Evolutionary conservation across 140 eudicot species (phyloP).

Genomic region (Oenanthe javanica): DNA sequence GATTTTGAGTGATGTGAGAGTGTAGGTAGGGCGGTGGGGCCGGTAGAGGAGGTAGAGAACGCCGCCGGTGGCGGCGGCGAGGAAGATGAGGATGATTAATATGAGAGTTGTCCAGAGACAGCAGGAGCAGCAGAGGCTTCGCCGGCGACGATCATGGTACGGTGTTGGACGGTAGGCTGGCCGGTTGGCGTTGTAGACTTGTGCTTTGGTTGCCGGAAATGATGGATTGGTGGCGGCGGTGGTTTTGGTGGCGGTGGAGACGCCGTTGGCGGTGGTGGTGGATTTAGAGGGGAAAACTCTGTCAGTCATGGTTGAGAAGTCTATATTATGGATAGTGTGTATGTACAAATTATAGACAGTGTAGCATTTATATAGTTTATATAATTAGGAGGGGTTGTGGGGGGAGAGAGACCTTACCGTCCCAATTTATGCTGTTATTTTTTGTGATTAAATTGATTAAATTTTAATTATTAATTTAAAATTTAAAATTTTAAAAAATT

Average conservation of each 20-base stretch:
- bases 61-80: conserved; percentile 64
- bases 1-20: conserved; percentile 52
- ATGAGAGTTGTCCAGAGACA: conserved; percentile 52
- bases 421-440: too few relatives aligned
- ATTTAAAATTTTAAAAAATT: too few relatives aligned
- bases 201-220: conserved; percentile 54
- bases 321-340: too few relatives aligned
- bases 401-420: background rate
- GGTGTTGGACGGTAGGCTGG: conserved; percentile 75
- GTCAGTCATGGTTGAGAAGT: conserved; percentile 40
- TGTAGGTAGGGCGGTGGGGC: conserved; percentile 75
- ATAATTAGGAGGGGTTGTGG: too few relatives aligned
- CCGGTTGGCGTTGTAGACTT: conserved; percentile 58
- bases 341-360: too few relatives aligned
- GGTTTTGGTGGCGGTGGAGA: conserved; percentile 30
- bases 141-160: conserved; percentile 44
- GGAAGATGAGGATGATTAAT: conserved; percentile 30
- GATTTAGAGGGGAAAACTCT: conserved; percentile 79
- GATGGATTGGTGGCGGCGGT: conserved; percentile 22
- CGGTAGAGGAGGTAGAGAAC: conserved; percentile 67
- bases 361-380: too few relatives aligned
- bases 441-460: too few relatives aligned
- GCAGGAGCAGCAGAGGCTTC: conserved; percentile 65
- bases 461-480: too few relatives aligned
- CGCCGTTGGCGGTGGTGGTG: conserved; percentile 21